Percentiles rank a stretch among this genome's conserved stretches.
Conservation (phyloP, 164 flowering plant species). For the Houttuynia cordata region DNA sequence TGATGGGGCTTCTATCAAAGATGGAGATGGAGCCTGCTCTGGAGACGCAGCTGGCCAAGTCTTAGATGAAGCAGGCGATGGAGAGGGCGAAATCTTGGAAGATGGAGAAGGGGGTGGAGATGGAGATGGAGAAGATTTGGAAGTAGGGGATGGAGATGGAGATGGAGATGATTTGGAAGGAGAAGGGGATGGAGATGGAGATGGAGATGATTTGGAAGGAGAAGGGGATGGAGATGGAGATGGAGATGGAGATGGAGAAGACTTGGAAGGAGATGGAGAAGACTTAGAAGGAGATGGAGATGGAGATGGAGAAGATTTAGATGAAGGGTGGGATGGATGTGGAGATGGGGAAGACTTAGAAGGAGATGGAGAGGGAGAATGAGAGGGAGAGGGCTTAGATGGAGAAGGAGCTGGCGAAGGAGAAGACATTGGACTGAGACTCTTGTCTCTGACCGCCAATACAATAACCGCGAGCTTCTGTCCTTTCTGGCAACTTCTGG, state of each 20-base stretch:
- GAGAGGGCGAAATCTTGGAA: too few relatives aligned
- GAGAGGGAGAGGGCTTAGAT: neutral
- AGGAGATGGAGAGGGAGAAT: constrained; percentile 4
- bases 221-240: constrained; percentile 7
- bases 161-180: neutral
- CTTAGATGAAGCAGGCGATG: too few relatives aligned
- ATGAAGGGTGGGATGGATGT: neutral
- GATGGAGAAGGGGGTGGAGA: constrained; percentile 4
- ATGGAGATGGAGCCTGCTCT: too few relatives aligned
- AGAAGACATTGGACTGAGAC: constrained; percentile 1
- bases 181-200: too few relatives aligned
- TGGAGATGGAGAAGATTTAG: neutral
- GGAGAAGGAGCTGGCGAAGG: neutral
- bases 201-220: too few relatives aligned
- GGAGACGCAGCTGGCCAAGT: too few relatives aligned
- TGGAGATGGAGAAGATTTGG: neutral
- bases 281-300: neutral
- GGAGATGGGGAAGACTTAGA: neutral
- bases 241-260: neutral
- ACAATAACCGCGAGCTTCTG: constrained; percentile 47
- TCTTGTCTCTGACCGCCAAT: constrained; percentile 19
- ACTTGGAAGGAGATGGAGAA: too few relatives aligned
- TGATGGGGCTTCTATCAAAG: too few relatives aligned
- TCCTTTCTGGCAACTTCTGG: constrained; percentile 29
- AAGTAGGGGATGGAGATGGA: neutral